phyloP scores from a whole-genome alignment of 2,329 filamentous ascomycete species.

The Fusarium nematophilum region DNA sequence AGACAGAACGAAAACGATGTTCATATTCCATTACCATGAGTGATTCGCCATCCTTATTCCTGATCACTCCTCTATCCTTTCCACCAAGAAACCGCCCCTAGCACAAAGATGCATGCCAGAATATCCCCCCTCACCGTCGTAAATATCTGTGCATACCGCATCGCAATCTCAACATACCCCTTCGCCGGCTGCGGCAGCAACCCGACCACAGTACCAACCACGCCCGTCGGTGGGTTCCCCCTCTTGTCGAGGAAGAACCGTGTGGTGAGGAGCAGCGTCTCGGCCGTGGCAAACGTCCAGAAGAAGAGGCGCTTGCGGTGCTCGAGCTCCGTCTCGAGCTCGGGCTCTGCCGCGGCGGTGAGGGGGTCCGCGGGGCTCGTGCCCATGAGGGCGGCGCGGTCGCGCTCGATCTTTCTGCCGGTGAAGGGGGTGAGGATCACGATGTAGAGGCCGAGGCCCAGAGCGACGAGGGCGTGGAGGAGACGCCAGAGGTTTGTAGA shows the following conservation, averaged over 20 bases:
- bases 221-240: constrained; percentile 66
- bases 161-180: constrained; percentile 69
- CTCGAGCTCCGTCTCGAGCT: constrained; percentile 47
- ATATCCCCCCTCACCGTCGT: constrained; percentile 78
- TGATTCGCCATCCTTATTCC: not conserved
- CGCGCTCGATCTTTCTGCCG: constrained; percentile 72
- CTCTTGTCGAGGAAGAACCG: constrained; percentile 77
- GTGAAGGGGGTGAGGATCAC: constrained; percentile 75
- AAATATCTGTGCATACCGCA: constrained; percentile 78
- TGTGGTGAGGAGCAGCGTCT: constrained; percentile 77
- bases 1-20: not conserved
- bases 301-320: constrained; percentile 66
- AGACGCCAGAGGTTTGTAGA: constrained; percentile 73
- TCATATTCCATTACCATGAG: constrained; percentile 17
- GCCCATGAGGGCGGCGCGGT: constrained; percentile 50
- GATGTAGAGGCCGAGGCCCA: constrained; percentile 77
- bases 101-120: constrained; percentile 80
- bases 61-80: constrained; percentile 36
- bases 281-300: constrained; percentile 82
- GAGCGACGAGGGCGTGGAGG: constrained; percentile 77
- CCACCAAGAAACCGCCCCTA: constrained; percentile 68
- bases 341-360: constrained; percentile 37
- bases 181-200: constrained; percentile 74
- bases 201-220: constrained; percentile 71
- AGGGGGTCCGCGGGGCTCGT: constrained; percentile 38